Percentiles rank a stretch among this genome's conserved stretches.
Evolutionary conservation across 148 eudicot species (phyloP).

Genomic region (Cornus kousa): DNA sequence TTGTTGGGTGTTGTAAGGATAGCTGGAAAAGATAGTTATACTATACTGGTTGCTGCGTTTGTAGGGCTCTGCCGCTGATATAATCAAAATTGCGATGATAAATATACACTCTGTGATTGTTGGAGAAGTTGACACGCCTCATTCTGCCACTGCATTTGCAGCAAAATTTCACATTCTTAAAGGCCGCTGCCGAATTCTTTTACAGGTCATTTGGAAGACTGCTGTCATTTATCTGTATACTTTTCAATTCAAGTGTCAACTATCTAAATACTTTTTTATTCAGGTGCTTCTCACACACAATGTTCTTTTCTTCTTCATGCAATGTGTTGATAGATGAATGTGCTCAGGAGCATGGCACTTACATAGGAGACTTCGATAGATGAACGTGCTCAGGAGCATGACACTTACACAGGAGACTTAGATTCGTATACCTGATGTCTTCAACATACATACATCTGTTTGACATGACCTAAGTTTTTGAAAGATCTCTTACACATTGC

Average conservation of each 20-base stretch:
- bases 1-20: neutral
- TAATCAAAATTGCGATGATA: constrained; percentile 93
- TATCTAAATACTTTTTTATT: no score
- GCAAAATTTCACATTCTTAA: constrained; percentile 60
- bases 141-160: constrained; percentile 29
- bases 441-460: neutral
- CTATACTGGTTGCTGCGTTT: constrained; percentile 12
- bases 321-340: neutral
- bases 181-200: constrained; percentile 79
- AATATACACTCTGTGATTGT: constrained; percentile 61
- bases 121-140: constrained; percentile 38
- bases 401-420: no score
- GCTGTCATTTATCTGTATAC: neutral
- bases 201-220: constrained; percentile 56
- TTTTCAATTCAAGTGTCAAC: no score
- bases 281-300: no score
- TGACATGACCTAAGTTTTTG: neutral
- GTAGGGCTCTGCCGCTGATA: constrained; percentile 98
- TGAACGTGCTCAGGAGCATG: no score
- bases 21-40: neutral
- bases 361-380: no score
- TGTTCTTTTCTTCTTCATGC: neutral
- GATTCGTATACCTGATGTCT: no score
- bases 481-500: neutral
- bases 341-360: no score